These are phyloP conservation scores for Xylaria sp. DNA, from an alignment of 2,329 filamentous ascomycete species.

Conservation along the genomic window DNA sequence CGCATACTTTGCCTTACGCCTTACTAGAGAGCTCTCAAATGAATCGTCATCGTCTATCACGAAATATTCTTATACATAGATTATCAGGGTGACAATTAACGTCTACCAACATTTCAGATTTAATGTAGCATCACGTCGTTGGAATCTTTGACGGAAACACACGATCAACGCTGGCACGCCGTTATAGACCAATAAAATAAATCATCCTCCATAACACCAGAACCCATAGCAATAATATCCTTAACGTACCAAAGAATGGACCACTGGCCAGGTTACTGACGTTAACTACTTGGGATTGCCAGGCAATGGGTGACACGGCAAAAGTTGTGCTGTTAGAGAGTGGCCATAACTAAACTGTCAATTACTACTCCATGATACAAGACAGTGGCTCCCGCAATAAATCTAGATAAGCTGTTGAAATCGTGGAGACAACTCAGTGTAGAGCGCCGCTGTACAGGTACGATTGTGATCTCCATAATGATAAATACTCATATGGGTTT, in stretches of 20 bases:
- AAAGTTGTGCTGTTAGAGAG: not conserved
- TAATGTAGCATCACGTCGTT: no score
- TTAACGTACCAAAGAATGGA: no score
- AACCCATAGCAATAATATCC: not conserved
- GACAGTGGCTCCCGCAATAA: not conserved
- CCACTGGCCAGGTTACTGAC: not conserved
- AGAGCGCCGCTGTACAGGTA: not conserved
- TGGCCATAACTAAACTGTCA: not conserved
- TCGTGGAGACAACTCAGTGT: not conserved
- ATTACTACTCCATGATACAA: not conserved
- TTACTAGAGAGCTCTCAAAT: no score
- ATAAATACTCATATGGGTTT: not conserved
- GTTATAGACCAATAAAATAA: not conserved
- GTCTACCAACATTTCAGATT: no score
- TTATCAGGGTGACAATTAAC: no score
- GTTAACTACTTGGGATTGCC: not conserved
- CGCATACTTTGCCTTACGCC: no score
- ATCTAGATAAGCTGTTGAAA: not conserved
- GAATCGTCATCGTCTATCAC: no score
- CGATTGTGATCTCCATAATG: not conserved
- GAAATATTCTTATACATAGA: no score
- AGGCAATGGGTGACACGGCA: conserved; percentile 4
- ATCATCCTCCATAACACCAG: not conserved
- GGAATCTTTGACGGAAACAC: not conserved
- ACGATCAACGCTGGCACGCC: not conserved